Base-by-base conservation (phyloP, 2,329 filamentous ascomycete species). In the Pestalotiopsis sp. region DNA sequence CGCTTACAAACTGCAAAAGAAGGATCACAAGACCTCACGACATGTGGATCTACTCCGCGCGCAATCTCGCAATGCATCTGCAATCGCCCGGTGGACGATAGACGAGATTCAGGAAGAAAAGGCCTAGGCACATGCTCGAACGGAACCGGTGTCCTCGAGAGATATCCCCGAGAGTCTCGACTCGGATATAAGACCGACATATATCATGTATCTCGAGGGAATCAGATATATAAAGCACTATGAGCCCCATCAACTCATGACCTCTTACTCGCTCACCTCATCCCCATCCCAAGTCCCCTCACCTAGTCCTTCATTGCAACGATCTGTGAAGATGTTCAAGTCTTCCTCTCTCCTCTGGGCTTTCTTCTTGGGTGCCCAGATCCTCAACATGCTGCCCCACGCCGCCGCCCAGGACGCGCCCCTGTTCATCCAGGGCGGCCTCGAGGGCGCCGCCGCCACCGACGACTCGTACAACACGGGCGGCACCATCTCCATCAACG, bases 401-500 rank as follows among this genome's bases (percentile, higher is more conserved):
- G 65, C 55, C 12, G 64, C 67, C 36, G 68, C 69, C 4, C 73
- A 74, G 63, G 73, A 74, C 69, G 74, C 75, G 3, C 76, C 77
- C 39, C 69, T 81, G 23, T 80, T 74, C 64, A 69, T 80, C 9
- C 77, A 81, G 62, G 79, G 78, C 11, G 74, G 71, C 3, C 68
- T 78, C 23, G 75, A 80, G 67, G 78, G 75, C 65, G 79, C 77
- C 52, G 75, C 76, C 0, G 76, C 74, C 2, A 71, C 74, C 6
- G 78, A 79, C 63, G 73, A 76, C n/a, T 70, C 75, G 1, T 81
- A 77, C 75, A 87, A 73, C 67, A 64, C 71, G 3, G 72, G 71
- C 5, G 71, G 72, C 4, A 49, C 38, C 12, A 69, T 72, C 59
- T 67, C 20, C 36, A 66, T 71, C 4, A 71, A 72, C n/a, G 71